Evolutionary conservation across 2,329 filamentous ascomycete genomes (phyloP).

Genomic region (Aspergillus unguis): DNA sequence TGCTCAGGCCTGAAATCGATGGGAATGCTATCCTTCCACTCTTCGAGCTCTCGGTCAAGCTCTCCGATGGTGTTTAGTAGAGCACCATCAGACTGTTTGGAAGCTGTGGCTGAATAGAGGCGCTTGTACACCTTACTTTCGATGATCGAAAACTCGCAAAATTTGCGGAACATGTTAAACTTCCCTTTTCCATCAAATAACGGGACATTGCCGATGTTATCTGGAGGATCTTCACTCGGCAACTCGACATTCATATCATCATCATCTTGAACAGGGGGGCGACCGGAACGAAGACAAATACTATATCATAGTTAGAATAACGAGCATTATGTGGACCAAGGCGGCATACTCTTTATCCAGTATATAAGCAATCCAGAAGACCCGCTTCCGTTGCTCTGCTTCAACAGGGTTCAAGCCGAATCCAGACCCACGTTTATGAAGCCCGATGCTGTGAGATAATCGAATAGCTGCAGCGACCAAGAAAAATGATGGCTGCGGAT

Average conservation of each 20-base stretch:
- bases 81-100: constrained; percentile 88
- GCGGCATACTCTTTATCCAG: constrained; percentile 63
- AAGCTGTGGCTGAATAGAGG: constrained; percentile 87
- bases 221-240: constrained; percentile 81
- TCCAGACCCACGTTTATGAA: constrained; percentile 88
- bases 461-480: constrained; percentile 87
- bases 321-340: not conserved
- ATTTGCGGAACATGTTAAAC: constrained; percentile 89
- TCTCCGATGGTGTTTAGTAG: constrained; percentile 94
- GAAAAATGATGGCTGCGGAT: constrained; percentile 90
- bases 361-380: constrained; percentile 75
- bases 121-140: constrained; percentile 92
- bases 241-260: constrained; percentile 95
- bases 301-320: constrained; percentile 30
- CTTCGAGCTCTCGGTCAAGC: constrained; percentile 81
- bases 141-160: constrained; percentile 88
- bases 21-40: constrained; percentile 95
- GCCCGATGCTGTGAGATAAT: constrained; percentile 85
- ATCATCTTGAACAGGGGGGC: constrained; percentile 69
- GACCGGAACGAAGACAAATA: constrained; percentile 68
- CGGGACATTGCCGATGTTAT: constrained; percentile 93
- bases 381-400: constrained; percentile 80
- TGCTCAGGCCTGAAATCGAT: constrained; percentile 96
- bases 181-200: constrained; percentile 84
- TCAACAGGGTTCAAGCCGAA: constrained; percentile 94